Conservation (phyloP, 2,329 filamentous ascomycete species). For the Calonectria hawksworthii region DNA sequence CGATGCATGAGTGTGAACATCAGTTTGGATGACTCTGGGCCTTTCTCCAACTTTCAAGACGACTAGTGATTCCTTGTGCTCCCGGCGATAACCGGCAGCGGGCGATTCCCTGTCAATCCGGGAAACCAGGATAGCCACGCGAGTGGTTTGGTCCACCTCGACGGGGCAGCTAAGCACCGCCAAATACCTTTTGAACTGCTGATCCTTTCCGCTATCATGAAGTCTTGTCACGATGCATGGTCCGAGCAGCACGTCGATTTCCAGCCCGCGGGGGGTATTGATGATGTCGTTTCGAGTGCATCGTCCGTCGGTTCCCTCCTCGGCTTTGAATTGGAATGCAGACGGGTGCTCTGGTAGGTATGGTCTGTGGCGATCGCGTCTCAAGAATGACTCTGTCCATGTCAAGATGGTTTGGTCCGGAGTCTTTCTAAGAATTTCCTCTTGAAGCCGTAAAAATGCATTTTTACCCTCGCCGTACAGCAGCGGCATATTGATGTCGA, state of each 20-base stretch:
- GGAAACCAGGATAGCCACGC: neutral
- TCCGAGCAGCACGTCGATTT: neutral
- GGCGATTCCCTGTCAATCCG: neutral
- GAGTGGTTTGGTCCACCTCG: neutral
- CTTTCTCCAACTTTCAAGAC: neutral
- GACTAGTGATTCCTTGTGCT: constrained; percentile 2
- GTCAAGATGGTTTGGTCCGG: constrained; percentile 53
- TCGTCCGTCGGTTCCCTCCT: neutral
- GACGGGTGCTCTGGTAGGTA: constrained; percentile 1
- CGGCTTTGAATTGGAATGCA: neutral
- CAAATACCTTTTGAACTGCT: neutral
- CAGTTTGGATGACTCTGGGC: neutral
- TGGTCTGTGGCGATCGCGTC: neutral
- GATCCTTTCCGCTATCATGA: neutral
- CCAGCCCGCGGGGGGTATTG: neutral
- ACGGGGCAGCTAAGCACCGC: constrained; percentile 16
- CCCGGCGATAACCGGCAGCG: neutral
- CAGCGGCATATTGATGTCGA: constrained; percentile 52
- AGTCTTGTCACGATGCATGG: neutral
- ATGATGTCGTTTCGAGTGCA: constrained; percentile 1
- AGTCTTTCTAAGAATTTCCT: constrained; percentile 50
- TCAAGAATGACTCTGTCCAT: constrained; percentile 28
- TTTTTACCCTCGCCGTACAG: constrained; percentile 53
- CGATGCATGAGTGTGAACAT: neutral
- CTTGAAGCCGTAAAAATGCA: constrained; percentile 51